Base-by-base conservation (phyloP, 2,329 filamentous ascomycete genomes). In the Neopestalotiopsis sp. region DNA sequence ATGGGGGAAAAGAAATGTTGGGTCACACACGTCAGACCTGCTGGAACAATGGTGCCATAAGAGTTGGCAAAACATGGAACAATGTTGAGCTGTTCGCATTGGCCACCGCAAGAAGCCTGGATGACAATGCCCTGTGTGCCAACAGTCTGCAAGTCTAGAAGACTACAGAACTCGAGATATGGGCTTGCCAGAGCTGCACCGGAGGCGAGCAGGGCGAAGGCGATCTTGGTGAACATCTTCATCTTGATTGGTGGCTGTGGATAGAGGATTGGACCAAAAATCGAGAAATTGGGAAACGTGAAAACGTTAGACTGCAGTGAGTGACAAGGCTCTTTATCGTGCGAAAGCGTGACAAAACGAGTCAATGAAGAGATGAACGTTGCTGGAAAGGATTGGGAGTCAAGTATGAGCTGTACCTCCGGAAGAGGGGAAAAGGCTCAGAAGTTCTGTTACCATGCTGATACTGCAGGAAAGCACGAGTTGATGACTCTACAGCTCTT, bases 51-150 rank as follows among this genome's bases (percentile, higher is more conserved):
- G 12, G 34, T 45, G 14, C 69, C 69, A 13, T 62, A 65, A 24
- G 42, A 52, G 28, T 70, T 70, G 42, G 66, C 57, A 60, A 70
- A 64, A 49, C 69, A 70, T 5, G 60, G 66, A 17, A 57, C 63
- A 57, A 70, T 67, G 59, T 70, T 64, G 56, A 70, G 67, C 32
- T 66, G 40, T 24, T 68, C 66, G 24, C 69, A 70, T 10, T 30
- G 38, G 30, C 56, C 64, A 14, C 49, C 58, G 52, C 69, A 70
- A 38, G 40, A 34, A 9, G 69, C 69, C 13, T 62, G 52, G 14
- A 69, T 66, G 28, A 56, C 60, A 20, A 69, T n/a, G 3, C 56
- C 62, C 9, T 42, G 40, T n/a, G 40, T 30, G 32, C n/a, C 52
- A 24, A 30, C 24, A 14, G 34, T 49, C 49, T 60, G 56, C 5